Conservation (phyloP, 306 rosid species). For the Trifolium subterraneum region DNA sequence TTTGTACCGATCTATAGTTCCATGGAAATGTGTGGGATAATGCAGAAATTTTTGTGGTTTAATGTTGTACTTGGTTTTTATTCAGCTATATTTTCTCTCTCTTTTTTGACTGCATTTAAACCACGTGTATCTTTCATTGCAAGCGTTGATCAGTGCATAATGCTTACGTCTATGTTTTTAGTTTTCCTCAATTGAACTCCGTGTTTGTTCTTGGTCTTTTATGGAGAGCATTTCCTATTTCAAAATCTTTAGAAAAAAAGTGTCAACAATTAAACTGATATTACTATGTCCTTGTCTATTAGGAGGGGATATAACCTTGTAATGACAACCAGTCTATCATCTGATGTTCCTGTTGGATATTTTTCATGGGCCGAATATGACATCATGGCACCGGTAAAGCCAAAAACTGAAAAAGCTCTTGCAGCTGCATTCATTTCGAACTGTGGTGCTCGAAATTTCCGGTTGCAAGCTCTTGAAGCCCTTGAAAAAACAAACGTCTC, state of each 20-base stretch:
- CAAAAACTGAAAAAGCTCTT: slow-evolving; percentile 84
- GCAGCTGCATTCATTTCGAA: slow-evolving; percentile 99
- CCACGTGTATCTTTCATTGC: slow-evolving; percentile 16
- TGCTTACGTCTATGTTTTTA: not conserved
- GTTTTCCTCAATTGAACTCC: slow-evolving; percentile 5
- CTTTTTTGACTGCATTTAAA: slow-evolving; percentile 22
- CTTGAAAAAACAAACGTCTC: slow-evolving; percentile 67
- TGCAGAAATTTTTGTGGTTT: slow-evolving; percentile 13
- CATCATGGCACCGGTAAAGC: slow-evolving; percentile 84
- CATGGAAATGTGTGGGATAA: slow-evolving; percentile 34
- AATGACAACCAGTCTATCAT: slow-evolving; percentile 98
- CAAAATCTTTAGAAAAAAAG: slow-evolving; percentile 7
- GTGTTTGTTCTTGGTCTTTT: slow-evolving; percentile 20
- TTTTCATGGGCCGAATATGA: slow-evolving; percentile 99
- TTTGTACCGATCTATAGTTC: slow-evolving; percentile 15
- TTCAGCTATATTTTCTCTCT: slow-evolving; percentile 8
- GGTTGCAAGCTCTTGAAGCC: slow-evolving; percentile 92
- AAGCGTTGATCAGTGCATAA: slow-evolving; percentile 30
- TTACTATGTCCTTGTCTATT: slow-evolving; percentile 37
- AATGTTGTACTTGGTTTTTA: slow-evolving; percentile 12
- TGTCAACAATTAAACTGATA: slow-evolving; percentile 42
- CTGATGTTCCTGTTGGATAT: slow-evolving; percentile 98
- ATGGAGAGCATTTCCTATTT: slow-evolving; percentile 19
- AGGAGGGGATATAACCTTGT: slow-evolving; percentile 84
- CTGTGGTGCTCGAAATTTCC: slow-evolving; percentile 94